A percentile compares a stretch with the other conserved stretches of the same genome.
These are phyloP conservation scores for Rosa chinensis DNA, from an alignment of 306 rosid species.

Conservation along the genomic window DNA sequence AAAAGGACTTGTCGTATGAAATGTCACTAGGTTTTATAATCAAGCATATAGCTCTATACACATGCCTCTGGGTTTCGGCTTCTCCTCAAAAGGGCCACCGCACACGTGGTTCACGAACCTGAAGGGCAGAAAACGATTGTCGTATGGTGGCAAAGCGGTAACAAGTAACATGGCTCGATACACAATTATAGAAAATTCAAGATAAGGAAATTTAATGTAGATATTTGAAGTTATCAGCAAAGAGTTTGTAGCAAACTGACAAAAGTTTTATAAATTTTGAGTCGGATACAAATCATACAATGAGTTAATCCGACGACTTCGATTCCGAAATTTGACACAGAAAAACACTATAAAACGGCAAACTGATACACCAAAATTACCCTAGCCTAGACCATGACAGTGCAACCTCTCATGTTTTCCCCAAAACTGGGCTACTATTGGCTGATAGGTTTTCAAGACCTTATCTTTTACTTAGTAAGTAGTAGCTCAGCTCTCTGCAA, in stretches of 20 bases:
- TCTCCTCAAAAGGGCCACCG: constrained; percentile 27
- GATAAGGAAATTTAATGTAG: not conserved
- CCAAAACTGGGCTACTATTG: not conserved
- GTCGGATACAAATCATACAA: not conserved
- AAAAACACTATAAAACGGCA: not conserved
- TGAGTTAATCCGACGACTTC: not conserved
- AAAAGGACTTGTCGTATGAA: constrained; percentile 25
- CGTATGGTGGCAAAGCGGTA: not conserved
- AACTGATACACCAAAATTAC: not conserved
- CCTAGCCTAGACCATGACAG: constrained; percentile 12
- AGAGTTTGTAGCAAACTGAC: not conserved
- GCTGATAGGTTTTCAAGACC: not conserved
- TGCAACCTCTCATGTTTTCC: not conserved
- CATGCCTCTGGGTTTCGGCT: not conserved
- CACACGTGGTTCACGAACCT: constrained; percentile 45
- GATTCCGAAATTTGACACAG: not conserved
- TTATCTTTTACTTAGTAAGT: not conserved
- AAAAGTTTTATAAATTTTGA: not conserved
- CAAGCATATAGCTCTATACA: not conserved
- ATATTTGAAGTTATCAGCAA: not conserved
- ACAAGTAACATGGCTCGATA: constrained; percentile 13
- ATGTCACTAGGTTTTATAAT: constrained; percentile 12
- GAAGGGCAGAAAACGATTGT: not conserved
- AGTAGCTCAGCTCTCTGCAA: not conserved
- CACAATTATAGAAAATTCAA: constrained; percentile 9